Percentiles rank a stretch among this genome's conserved stretches.
Conservation (phyloP, 2,329 filamentous ascomycete species). For the Neofusicoccum umdonicola region DNA sequence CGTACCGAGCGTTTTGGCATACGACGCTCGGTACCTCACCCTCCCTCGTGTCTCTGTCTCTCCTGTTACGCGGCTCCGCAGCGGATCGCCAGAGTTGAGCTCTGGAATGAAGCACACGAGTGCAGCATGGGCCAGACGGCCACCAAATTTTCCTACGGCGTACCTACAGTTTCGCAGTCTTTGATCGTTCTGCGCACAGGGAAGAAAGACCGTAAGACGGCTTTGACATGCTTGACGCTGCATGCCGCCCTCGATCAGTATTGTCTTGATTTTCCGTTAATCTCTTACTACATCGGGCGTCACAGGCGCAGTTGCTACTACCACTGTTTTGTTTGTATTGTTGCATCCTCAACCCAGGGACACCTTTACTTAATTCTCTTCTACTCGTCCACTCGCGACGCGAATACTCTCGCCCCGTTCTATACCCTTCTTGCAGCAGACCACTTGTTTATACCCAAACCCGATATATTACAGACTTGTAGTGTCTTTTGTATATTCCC, state of each 20-base stretch:
- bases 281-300: no score
- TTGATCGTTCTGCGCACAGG: neutral
- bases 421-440: slow-evolving; percentile 1
- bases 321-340: no score
- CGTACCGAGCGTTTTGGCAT: neutral
- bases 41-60: neutral
- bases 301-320: no score
- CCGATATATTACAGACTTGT: neutral
- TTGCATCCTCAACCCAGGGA: no score
- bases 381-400: neutral
- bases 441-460: neutral
- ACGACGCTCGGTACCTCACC: neutral
- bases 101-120: neutral
- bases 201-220: neutral
- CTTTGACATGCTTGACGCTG: neutral
- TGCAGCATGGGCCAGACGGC: neutral
- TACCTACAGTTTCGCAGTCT: neutral
- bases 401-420: neutral
- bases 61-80: neutral
- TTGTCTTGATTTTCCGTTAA: no score
- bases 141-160: neutral
- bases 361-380: neutral
- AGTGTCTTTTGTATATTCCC: slow-evolving; percentile 5
- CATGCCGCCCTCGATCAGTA: no score
- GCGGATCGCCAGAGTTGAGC: neutral